phyloP scores from a whole-genome alignment of 768 basidiomycete species.

The Suillus fuscotomentosus region DNA sequence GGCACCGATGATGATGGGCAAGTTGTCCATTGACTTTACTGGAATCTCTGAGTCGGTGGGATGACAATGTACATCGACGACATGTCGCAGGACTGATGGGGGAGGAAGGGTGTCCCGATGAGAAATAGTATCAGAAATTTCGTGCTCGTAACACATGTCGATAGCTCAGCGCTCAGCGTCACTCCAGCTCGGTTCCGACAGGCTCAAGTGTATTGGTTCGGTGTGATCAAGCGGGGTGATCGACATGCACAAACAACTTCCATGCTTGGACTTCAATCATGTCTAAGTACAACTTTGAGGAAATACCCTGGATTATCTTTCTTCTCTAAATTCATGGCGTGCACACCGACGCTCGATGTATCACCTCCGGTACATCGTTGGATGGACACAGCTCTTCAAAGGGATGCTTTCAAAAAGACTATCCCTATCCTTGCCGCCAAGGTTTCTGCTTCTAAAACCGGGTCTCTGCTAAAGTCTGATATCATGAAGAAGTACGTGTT shows the following conservation, averaged over 20 bases:
- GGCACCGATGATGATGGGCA: constrained; percentile 73
- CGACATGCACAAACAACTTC: constrained; percentile 7
- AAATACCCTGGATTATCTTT: background rate
- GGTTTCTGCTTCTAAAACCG: constrained; percentile 55
- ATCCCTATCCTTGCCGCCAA: constrained; percentile 69
- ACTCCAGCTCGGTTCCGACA: too few species aligned
- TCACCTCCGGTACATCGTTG: constrained; percentile 51
- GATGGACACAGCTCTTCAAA: constrained; percentile 56
- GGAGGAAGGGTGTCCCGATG: constrained; percentile 21
- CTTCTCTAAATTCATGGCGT: constrained; percentile 31
- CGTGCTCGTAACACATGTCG: background rate
- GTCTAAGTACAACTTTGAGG: background rate
- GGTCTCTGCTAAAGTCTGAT: constrained; percentile 53
- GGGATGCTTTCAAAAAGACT: constrained; percentile 59
- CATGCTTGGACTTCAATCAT: constrained; percentile 9
- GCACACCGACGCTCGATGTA: constrained; percentile 35
- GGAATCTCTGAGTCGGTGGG: constrained; percentile 73
- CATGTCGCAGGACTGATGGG: constrained; percentile 53
- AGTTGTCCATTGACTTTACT: constrained; percentile 47
- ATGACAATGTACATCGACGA: constrained; percentile 91
- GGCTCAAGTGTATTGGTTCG: too few species aligned
- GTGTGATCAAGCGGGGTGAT: background rate
- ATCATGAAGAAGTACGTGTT: constrained; percentile 56
- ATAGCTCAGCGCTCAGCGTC: background rate
- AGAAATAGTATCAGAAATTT: constrained; percentile 4